These are phyloP conservation scores for Epicoccum nigrum DNA, from an alignment of 2,329 filamentous ascomycete genomes.

Conservation along the genomic window DNA sequence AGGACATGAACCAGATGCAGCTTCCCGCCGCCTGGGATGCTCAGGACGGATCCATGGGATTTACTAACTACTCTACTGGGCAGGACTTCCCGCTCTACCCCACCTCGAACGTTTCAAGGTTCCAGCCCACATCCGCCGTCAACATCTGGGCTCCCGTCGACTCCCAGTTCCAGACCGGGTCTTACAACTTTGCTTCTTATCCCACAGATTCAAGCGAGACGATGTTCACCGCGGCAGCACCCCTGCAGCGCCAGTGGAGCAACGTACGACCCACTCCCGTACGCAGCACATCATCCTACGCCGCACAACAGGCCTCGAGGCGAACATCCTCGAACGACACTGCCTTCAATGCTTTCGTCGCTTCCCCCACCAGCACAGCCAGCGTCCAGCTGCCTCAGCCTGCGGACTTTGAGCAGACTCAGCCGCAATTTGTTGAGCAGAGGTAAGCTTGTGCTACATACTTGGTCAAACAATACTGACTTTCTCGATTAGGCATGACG, in stretches of 20 bases:
- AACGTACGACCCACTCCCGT: slow-evolving; percentile 27
- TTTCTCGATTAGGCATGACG: slow-evolving; percentile 28
- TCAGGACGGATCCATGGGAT: slow-evolving; percentile 40
- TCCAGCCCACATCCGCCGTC: slow-evolving; percentile 27
- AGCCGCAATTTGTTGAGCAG: slow-evolving; percentile 22
- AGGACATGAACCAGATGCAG: slow-evolving; percentile 45
- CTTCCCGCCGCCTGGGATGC: slow-evolving; percentile 41
- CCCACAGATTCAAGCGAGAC: slow-evolving; percentile 26
- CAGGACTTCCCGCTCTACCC: slow-evolving; percentile 44
- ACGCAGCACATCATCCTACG: slow-evolving; percentile 39
- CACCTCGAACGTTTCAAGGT: slow-evolving; percentile 31
- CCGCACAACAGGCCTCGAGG: slow-evolving; percentile 27
- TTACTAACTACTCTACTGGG: slow-evolving; percentile 47
- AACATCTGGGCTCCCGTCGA: slow-evolving; percentile 35
- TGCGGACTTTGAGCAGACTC: slow-evolving; percentile 33
- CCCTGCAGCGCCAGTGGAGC: slow-evolving; percentile 32
- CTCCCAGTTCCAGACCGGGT: slow-evolving; percentile 32
- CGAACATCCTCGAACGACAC: slow-evolving; percentile 34
- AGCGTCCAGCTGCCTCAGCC: slow-evolving; percentile 32
- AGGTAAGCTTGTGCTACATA: slow-evolving; percentile 22
- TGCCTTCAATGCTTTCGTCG: slow-evolving; percentile 35
- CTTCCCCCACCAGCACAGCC: slow-evolving; percentile 41
- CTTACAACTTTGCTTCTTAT: slow-evolving; percentile 38
- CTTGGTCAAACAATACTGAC: slow-evolving; percentile 4
- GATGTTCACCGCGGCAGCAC: slow-evolving; percentile 29